These are phyloP conservation scores for Yamadazyma mexicana DNA, from an alignment of 1,139 yeast species.

Conservation along the genomic window DNA sequence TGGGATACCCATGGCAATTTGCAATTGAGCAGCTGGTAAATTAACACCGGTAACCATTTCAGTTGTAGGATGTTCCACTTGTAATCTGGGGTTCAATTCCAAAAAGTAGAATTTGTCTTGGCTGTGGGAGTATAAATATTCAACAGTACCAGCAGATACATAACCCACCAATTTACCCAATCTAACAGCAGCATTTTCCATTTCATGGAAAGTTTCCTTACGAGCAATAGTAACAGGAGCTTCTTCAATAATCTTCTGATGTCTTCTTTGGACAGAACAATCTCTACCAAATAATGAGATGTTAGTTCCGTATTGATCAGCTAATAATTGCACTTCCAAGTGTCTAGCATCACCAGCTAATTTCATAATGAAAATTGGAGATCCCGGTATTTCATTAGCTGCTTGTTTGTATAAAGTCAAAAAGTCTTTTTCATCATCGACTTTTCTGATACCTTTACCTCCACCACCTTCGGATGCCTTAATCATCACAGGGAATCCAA, in stretches of 20 bases:
- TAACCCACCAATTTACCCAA: constrained; percentile 95
- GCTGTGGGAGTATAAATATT: constrained; percentile 88
- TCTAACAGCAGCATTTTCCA: constrained; percentile 98
- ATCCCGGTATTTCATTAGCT: constrained; percentile 92
- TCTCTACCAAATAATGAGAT: constrained; percentile 94
- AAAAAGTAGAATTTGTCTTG: constrained; percentile 94
- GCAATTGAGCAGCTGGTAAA: constrained; percentile 96
- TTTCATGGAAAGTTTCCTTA: constrained; percentile 76
- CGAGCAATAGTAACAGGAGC: constrained; percentile 95
- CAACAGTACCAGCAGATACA: constrained; percentile 98
- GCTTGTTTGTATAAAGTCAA: constrained; percentile 77
- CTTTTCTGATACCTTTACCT: constrained; percentile 97
- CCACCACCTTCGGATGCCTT: constrained; percentile 99
- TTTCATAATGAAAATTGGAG: constrained; percentile 93
- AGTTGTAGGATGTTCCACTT: constrained; percentile 99
- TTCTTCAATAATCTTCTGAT: constrained; percentile 93
- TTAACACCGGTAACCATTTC: constrained; percentile 99
- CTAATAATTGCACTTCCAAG: constrained; percentile 90
- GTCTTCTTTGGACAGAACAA: constrained; percentile 97
- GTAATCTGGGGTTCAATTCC: constrained; percentile 96
- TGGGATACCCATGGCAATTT: constrained; percentile 99
- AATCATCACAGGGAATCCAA: constrained; percentile 96
- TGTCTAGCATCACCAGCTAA: constrained; percentile 95
- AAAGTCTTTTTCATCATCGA: constrained; percentile 75
- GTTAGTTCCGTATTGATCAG: constrained; percentile 94